Base-by-base conservation (phyloP, 148 eudicot genomes). In the Rhododendron mucronatum region DNA sequence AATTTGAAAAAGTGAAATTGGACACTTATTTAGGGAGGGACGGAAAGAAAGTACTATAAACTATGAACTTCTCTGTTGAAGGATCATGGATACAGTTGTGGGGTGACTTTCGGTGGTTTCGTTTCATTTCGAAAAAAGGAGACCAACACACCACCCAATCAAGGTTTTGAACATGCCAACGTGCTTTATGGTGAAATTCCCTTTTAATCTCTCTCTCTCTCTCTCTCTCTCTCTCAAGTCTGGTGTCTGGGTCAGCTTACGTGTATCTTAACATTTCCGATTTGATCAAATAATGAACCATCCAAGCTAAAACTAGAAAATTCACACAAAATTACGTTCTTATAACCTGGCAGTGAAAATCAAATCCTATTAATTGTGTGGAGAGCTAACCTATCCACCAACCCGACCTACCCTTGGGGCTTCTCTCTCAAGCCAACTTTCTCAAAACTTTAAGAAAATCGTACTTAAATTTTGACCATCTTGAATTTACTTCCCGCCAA, bases 401-500 rank as follows among this genome's bases (percentile, higher is more conserved):
- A 55, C 21, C 21, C 16, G 18, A 13, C 57, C 15, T 18, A 53
- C 57, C 57, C 57, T 53, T 3, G 57, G 55, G 16, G 57, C 57
- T 53, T 63, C 28, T 63, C 75, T 28, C 75, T 28, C 75, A 11
- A 13, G 13, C 37, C 35, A 69, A 69, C 75, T 4, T 3, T 6
- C 5, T 9, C 45, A 23, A 35, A 33, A 74, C 78, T 74, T 74
- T 7, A 74, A 6, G 78, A 35, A 35, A 74, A 16, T 33, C 37
- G 1, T 6, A 16, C 41, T 67, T 3, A 1, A 75, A 75, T 2
- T 75, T 75, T 18, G 79, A 75, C 47, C n/a, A 37, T 35, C 47
- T 75, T 75, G 13, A 75, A 35, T 39, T 75, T 16, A 75, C 79
- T 75, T 41, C 79, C 79, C 79, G 79, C 79, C 79, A 13, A 37